A percentile compares a stretch with the other conserved stretches of the same genome.
These are phyloP conservation scores for Eimeria maxima DNA, from an alignment of 169 alveolate genomes.

Conservation along the genomic window DNA sequence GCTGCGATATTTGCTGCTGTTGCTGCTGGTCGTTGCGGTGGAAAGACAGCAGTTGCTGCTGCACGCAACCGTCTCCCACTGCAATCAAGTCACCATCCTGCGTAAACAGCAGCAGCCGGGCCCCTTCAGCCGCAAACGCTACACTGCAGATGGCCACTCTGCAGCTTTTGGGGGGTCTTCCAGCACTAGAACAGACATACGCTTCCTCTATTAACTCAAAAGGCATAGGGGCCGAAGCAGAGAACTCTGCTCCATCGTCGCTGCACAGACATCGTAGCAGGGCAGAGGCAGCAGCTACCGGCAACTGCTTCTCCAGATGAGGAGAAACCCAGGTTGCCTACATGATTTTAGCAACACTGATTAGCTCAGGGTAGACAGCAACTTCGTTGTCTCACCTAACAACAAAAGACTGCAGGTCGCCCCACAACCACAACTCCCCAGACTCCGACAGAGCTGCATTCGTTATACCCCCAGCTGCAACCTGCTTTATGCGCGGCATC, in stretches of 20 bases:
- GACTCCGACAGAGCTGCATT: slow-evolving; percentile 38
- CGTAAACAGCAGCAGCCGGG: slow-evolving; percentile 68
- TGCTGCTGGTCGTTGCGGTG: slow-evolving; percentile 25
- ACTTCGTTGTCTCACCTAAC: neutral
- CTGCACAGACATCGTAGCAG: slow-evolving; percentile 27
- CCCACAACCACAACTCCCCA: slow-evolving; percentile 58
- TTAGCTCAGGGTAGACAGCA: neutral
- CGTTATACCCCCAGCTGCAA: slow-evolving; percentile 78
- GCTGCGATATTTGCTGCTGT: slow-evolving; percentile 20
- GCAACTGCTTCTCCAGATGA: too few relatives aligned
- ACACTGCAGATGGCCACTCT: neutral
- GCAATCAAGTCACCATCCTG: slow-evolving; percentile 59
- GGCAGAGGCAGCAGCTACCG: neutral
- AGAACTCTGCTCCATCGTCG: neutral
- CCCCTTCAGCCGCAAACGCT: slow-evolving; percentile 68
- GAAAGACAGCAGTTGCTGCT: slow-evolving; percentile 40
- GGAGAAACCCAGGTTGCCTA: too few relatives aligned
- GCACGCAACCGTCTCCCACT: slow-evolving; percentile 80
- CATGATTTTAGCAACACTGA: too few relatives aligned
- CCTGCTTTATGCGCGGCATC: slow-evolving; percentile 33
- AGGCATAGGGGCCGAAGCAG: neutral
- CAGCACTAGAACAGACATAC: neutral
- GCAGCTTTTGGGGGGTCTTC: neutral
- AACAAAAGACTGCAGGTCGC: slow-evolving; percentile 48
- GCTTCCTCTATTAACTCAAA: slow-evolving; percentile 9